Evolutionary conservation across 163 green algal species (phyloP), one percentile per base, ranked within the genome.

Genomic region (Prototheca cutis): DNA sequence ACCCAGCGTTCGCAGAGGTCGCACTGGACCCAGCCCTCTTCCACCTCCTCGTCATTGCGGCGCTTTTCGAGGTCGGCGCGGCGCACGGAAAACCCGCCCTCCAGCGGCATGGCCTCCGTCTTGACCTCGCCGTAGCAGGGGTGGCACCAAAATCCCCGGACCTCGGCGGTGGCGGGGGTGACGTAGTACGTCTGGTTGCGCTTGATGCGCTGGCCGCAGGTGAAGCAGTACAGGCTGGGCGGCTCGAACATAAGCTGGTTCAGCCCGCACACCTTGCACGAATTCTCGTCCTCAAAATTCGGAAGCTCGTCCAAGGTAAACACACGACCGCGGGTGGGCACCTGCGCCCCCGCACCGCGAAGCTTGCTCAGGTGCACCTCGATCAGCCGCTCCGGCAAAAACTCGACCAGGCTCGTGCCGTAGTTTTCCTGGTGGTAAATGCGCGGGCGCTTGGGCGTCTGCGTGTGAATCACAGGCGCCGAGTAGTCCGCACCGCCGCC

Each of bases 21-120:
- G 74, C 91, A 98, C 58, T 91, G 76, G 71, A 99, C 93, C 93
- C 93, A 99, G 21, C 80, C 77, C 67, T 95, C 88, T 67, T 95
- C 87, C 29, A 90, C 84, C 56, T 89, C 80, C 55, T 89, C 81
- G 53, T 88, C 80, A 51, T 93, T 93, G 42, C 84, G 85, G 27
- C 70, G 60, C 73, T 90, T 90, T 51, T 83, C 78, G 49, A 94
- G 66, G 8, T 85, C 76, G 0, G 58, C 48, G 72, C 91, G 92
- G 19, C 59, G 56, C 42, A 87, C 69, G 40, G 60, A n/a, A n/a
- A n/a, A 62, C 39, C 68, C 74, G 49, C 81, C 77, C 31, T 93
- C 85, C 27, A 90, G 72, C 48, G 75, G 62, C 30, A 91, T 78
- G 21, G 51, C 70, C 28, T 94, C 83, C 65, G 58, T 84, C 81